Evolutionary conservation across 148 eudicot genomes (phyloP).

Genomic region (Agrostemma githago): DNA sequence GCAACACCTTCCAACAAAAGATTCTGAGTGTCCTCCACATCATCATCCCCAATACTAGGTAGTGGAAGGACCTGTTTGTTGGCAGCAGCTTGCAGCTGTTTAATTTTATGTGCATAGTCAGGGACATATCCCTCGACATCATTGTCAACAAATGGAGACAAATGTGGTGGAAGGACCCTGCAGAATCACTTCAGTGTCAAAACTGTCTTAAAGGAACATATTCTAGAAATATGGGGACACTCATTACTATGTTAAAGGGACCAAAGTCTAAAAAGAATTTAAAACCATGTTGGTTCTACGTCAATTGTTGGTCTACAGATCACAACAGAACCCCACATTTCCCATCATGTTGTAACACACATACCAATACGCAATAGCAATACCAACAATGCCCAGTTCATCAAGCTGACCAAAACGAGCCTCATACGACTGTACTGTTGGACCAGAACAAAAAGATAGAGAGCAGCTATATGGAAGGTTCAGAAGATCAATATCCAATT

Average conservation of each 20-base stretch:
- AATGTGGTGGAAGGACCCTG: slow-evolving; percentile 95
- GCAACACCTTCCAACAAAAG: slow-evolving; percentile 62
- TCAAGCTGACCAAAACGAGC: neutral
- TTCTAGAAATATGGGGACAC: neutral
- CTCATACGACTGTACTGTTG: neutral
- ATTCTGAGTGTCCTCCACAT: slow-evolving; percentile 64
- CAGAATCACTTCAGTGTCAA: slow-evolving; percentile 12
- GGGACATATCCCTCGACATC: slow-evolving; percentile 80
- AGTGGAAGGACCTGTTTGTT: slow-evolving; percentile 77
- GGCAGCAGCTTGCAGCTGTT: slow-evolving; percentile 71
- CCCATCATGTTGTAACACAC: neutral
- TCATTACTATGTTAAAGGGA: neutral
- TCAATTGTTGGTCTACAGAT: neutral
- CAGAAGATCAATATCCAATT: neutral
- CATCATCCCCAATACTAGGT: slow-evolving; percentile 69
- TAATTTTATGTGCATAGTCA: slow-evolving; percentile 81
- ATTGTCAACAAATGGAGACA: slow-evolving; percentile 93
- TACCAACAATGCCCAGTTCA: neutral
- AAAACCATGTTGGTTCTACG: neutral
- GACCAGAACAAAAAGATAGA: neutral
- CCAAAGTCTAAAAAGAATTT: neutral
- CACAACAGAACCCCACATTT: neutral
- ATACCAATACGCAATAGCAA: neutral
- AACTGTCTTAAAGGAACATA: neutral
- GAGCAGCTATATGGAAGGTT: neutral